Evolutionary conservation across 257 asterid species (phyloP), one percentile per base, ranked within the genome.

Genomic region (Scutellaria minor): DNA sequence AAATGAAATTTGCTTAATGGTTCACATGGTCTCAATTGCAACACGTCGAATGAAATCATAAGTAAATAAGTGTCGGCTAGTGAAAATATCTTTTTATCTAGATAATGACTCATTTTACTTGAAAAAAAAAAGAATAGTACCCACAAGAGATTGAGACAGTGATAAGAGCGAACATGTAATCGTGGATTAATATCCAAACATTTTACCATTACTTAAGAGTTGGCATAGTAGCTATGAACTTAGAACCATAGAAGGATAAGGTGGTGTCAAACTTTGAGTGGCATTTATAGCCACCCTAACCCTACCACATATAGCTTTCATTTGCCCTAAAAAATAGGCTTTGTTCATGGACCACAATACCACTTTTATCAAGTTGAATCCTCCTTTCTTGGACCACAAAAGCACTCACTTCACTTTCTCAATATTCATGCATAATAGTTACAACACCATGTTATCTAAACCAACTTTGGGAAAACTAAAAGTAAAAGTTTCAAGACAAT

Each of bases 261-360:
- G 64, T 61, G 64, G 56, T 77, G 70, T 37, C 42, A 62, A 70
- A 68, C 66, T 60, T 31, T 69, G 66, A 51, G 65, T 68, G 65
- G 70, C 67, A 60, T 75, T 37, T 10, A 55, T 41, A 61, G 41
- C 64, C 60, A 60, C 66, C 11, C 47, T 5, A 56, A 64, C 70
- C 55, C 60, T 57, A 45, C 70, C 70, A 63, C 71, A 63, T 66
- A 73, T 35, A 6, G 10, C 37, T 42, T 65, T 54, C 61, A 18
- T 55, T 45, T 48, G 41, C 75, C 73, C 37, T 22, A 14, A 66
- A 74, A 67, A 54, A 37, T 70, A 59, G 85, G 85, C 80, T 74
- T 71, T 74, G 40, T 61, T 66, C 59, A 70, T 65, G 85, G 85
- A 81, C 85, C 85, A 81, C 85, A 70, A 59, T 9, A 14, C 78